A percentile compares a stretch with the other conserved stretches of the same genome.
These are phyloP conservation scores for Aspergillus ruber DNA, from an alignment of 2,329 filamentous ascomycete genomes.

Conservation along the genomic window DNA sequence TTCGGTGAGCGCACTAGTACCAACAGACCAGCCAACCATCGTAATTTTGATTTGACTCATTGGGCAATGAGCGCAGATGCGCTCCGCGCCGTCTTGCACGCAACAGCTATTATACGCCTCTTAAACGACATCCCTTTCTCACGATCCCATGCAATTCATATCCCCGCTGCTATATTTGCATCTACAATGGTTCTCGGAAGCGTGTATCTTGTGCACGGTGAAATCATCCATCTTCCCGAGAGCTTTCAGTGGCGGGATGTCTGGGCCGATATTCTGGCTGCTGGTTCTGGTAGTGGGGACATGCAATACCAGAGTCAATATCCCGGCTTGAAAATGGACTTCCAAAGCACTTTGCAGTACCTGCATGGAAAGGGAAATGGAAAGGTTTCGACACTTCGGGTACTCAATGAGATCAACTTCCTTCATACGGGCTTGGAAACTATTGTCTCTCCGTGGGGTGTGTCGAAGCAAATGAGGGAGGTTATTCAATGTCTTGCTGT, in stretches of 20 bases:
- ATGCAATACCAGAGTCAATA: too few relatives aligned
- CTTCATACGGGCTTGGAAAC: too few relatives aligned
- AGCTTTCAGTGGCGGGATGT: slow-evolving; percentile 3
- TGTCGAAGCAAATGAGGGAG: too few relatives aligned
- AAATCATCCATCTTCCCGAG: slow-evolving; percentile 3
- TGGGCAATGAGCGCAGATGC: slow-evolving; percentile 9
- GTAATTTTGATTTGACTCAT: slow-evolving; percentile 4
- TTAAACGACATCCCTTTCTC: slow-evolving; percentile 6
- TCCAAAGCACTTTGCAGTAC: too few relatives aligned
- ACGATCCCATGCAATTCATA: slow-evolving; percentile 7
- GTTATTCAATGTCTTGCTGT: too few relatives aligned
- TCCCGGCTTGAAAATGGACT: too few relatives aligned
- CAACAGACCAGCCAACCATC: slow-evolving; percentile 2
- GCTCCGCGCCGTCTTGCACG: slow-evolving; percentile 8
- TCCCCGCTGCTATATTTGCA: slow-evolving; percentile 11
- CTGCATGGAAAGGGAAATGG: too few relatives aligned
- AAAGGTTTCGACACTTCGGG: too few relatives aligned
- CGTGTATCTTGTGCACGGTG: slow-evolving; percentile 5
- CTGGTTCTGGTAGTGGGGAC: too few relatives aligned
- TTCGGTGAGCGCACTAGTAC: slow-evolving; percentile 1
- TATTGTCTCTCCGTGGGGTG: too few relatives aligned
- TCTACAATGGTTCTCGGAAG: slow-evolving; percentile 7
- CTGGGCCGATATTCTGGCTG: slow-evolving; percentile 1
- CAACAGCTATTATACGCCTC: slow-evolving; percentile 7
- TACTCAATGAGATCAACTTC: too few relatives aligned